Percentiles rank a stretch among this genome's conserved stretches.
phyloP scores from a whole-genome alignment of 2,329 filamentous ascomycete species.

The Apiospora rasikravindrae region DNA sequence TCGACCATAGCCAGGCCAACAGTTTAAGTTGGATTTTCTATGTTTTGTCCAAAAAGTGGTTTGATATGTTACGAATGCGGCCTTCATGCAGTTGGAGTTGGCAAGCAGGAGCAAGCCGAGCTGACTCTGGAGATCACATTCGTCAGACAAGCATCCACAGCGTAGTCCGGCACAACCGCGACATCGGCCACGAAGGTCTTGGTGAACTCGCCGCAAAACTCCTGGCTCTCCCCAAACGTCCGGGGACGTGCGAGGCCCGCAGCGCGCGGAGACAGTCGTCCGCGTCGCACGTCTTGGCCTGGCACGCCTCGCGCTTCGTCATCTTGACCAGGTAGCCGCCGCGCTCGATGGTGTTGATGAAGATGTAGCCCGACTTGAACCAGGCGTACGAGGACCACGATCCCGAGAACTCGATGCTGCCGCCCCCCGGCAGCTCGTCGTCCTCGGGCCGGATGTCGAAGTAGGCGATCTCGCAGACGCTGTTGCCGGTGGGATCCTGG shows the following conservation, averaged over 20 bases:
- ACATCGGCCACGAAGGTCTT: not conserved
- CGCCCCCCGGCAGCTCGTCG: conserved; percentile 44
- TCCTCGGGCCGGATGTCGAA: conserved; percentile 59
- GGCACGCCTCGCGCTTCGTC: not conserved
- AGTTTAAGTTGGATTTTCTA: too few relatives aligned
- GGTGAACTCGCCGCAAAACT: not conserved
- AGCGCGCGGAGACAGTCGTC: not conserved
- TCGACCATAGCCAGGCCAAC: too few relatives aligned
- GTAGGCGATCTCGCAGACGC: conserved; percentile 52
- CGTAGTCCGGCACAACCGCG: not conserved
- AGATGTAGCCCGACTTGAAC: conserved; percentile 54
- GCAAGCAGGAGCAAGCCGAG: conserved; percentile 2
- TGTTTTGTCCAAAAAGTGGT: too few relatives aligned
- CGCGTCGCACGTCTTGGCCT: not conserved
- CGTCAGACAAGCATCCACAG: not conserved
- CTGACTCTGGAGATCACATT: not conserved
- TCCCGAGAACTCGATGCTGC: conserved; percentile 46
- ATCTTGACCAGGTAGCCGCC: conserved; percentile 54
- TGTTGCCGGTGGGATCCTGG: conserved; percentile 48
- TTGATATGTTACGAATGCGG: too few relatives aligned
- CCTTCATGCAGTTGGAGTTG: not conserved
- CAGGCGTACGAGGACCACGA: conserved; percentile 55
- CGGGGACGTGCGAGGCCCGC: not conserved
- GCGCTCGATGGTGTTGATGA: conserved; percentile 58
- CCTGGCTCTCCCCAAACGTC: conserved; percentile 6